These are phyloP conservation scores for Paraphaeosphaeria minitans DNA, from an alignment of 2,329 filamentous ascomycete genomes.

Conservation along the genomic window DNA sequence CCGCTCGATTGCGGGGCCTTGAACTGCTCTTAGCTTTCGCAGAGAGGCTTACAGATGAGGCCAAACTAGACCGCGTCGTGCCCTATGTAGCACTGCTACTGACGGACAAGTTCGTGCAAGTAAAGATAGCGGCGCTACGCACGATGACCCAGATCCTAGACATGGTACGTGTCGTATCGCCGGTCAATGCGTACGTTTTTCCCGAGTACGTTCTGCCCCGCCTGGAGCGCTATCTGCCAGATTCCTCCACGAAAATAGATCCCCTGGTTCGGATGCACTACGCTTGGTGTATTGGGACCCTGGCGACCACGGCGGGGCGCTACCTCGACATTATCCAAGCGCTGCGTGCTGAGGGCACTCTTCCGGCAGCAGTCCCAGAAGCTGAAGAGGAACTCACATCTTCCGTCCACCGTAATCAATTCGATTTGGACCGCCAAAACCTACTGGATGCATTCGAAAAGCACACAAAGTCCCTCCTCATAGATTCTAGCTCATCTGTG, in stretches of 20 bases:
- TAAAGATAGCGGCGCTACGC: constrained; percentile 82
- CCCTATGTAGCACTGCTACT: constrained; percentile 87
- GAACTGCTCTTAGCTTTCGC: constrained; percentile 91
- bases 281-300: constrained; percentile 85
- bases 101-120: constrained; percentile 80
- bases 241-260: constrained; percentile 54
- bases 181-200: constrained; percentile 70
- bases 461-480: constrained; percentile 88
- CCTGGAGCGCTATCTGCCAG: constrained; percentile 62
- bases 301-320: constrained; percentile 81
- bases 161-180: constrained; percentile 85
- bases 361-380: constrained; percentile 78
- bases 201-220: constrained; percentile 68
- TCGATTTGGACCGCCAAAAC: constrained; percentile 84
- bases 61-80: constrained; percentile 89
- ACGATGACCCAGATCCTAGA: constrained; percentile 84
- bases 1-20: constrained; percentile 86
- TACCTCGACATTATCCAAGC: constrained; percentile 93
- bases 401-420: constrained; percentile 76
- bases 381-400: constrained; percentile 75
- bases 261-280: constrained; percentile 85
- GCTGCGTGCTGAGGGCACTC: constrained; percentile 78
- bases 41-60: constrained; percentile 90
- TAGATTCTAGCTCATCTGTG: constrained; percentile 83
- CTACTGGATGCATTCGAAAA: constrained; percentile 82